Percentiles rank a stretch among this genome's conserved stretches.
phyloP scores from a whole-genome alignment of 495 filamentous ascomycete genomes.

The Elaphomyces granulatus region DNA sequence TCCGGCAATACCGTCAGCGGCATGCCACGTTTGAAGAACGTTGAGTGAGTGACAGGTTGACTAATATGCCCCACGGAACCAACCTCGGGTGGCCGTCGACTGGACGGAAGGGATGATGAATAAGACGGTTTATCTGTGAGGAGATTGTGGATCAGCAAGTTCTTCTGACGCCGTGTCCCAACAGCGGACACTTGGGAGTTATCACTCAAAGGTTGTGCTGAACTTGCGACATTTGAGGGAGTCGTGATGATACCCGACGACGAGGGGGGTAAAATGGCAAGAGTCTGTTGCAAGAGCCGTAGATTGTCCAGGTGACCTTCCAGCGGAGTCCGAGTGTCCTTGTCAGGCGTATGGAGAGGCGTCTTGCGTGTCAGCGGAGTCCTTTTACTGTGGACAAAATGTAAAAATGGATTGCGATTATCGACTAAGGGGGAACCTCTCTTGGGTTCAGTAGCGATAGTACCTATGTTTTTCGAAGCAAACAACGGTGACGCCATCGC shows the following conservation, averaged over 20 bases:
- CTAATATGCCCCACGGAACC: conserved; percentile 15
- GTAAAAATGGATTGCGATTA: conserved; percentile 33
- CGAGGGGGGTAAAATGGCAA: conserved; percentile 67
- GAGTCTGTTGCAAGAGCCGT: conserved; percentile 44
- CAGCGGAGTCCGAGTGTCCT: conserved; percentile 8
- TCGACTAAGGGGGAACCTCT: conserved; percentile 12
- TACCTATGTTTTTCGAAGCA: background rate
- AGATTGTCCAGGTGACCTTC: conserved; percentile 59
- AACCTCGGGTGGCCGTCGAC: conserved; percentile 32
- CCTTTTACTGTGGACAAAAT: conserved; percentile 27
- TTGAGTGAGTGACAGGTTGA: conserved; percentile 37
- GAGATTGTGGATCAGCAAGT: conserved; percentile 92
- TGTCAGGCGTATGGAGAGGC: background rate
- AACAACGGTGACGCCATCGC: conserved; percentile 1
- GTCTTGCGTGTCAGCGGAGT: conserved; percentile 4
- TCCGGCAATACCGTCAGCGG: conserved; percentile 72
- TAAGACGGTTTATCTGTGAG: conserved; percentile 87
- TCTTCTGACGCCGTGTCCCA: conserved; percentile 60
- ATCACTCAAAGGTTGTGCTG: conserved; percentile 20
- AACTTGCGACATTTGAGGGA: conserved; percentile 64
- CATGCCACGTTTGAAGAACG: conserved; percentile 83
- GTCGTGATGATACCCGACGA: conserved; percentile 83
- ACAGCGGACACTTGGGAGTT: conserved; percentile 41
- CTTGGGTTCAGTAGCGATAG: background rate
- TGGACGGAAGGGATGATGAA: conserved; percentile 74